phyloP scores from a whole-genome alignment of 2,329 filamentous ascomycete species.

The Colletotrichum nymphaeae region DNA sequence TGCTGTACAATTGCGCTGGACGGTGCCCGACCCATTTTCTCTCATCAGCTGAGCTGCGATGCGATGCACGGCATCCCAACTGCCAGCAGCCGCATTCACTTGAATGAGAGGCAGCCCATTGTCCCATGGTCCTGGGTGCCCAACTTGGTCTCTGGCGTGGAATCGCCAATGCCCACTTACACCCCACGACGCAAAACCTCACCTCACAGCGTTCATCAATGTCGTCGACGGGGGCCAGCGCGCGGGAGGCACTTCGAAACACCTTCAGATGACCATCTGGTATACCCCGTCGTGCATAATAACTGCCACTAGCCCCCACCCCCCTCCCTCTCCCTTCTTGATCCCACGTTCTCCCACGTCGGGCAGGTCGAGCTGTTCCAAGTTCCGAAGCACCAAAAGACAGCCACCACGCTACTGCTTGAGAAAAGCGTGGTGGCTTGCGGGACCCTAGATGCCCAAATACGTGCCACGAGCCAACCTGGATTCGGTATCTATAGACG shows the following conservation, averaged over 20 bases:
- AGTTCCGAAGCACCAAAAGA: neutral
- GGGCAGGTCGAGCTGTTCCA: constrained; percentile 12
- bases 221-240: neutral
- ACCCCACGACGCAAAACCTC: neutral
- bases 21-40: neutral
- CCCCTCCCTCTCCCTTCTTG: neutral
- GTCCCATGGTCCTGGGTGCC: neutral
- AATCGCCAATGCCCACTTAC: constrained; percentile 7
- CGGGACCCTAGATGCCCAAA: constrained; percentile 2
- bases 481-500: neutral
- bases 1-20: neutral
- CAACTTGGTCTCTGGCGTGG: too few species aligned
- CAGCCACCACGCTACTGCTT: constrained; percentile 1
- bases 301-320: constrained; percentile 5
- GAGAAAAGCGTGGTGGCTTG: constrained; percentile 5
- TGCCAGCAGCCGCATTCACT: neutral
- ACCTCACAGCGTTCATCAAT: neutral
- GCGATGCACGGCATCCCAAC: constrained; percentile 8
- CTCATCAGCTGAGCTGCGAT: constrained; percentile 6
- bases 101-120: neutral
- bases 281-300: neutral
- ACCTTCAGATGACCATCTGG: constrained; percentile 22
- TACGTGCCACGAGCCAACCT: neutral
- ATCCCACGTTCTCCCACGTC: constrained; percentile 16
- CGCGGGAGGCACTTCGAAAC: neutral